Evolutionary conservation across 1,139 yeast species (phyloP).

Genomic region (Chernovozyma aurita): DNA sequence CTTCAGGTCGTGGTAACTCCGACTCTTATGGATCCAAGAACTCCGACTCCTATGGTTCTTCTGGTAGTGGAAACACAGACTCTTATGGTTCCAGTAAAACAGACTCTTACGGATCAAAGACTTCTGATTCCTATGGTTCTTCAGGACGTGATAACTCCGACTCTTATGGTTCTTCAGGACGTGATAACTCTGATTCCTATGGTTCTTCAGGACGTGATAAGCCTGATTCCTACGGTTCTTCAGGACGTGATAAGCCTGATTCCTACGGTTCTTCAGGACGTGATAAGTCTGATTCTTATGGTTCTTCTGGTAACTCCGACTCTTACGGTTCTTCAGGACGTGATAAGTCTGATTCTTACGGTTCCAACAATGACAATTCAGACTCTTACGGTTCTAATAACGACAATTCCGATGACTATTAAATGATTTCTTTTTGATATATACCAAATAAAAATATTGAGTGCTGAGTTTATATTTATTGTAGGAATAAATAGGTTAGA

Average conservation of each 20-base stretch:
- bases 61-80: slow-evolving; percentile 10
- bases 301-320: slow-evolving; percentile 13
- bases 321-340: slow-evolving; percentile 15
- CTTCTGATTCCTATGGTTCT: slow-evolving; percentile 18
- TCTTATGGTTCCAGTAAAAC: slow-evolving; percentile 14
- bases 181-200: slow-evolving; percentile 13
- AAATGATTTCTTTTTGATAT: slow-evolving; percentile 1
- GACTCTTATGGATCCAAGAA: slow-evolving; percentile 16
- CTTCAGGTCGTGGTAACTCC: slow-evolving; percentile 11
- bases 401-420: slow-evolving; percentile 12
- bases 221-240: slow-evolving; percentile 16
- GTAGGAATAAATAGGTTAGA: not conserved
- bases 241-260: slow-evolving; percentile 10
- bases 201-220: slow-evolving; percentile 16
- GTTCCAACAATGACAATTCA: slow-evolving; percentile 11
- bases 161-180: slow-evolving; percentile 17
- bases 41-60: slow-evolving; percentile 15
- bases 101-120: slow-evolving; percentile 15
- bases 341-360: slow-evolving; percentile 13
- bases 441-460: too few relatives aligned
- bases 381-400: slow-evolving; percentile 16
- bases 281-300: slow-evolving; percentile 13
- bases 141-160: slow-evolving; percentile 11
- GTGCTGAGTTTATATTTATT: too few relatives aligned
- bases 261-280: slow-evolving; percentile 16